Evolutionary conservation across 331 rosid species (phyloP), one percentile per base, ranked within the genome.

Genomic region (Stylosanthes scabra): DNA sequence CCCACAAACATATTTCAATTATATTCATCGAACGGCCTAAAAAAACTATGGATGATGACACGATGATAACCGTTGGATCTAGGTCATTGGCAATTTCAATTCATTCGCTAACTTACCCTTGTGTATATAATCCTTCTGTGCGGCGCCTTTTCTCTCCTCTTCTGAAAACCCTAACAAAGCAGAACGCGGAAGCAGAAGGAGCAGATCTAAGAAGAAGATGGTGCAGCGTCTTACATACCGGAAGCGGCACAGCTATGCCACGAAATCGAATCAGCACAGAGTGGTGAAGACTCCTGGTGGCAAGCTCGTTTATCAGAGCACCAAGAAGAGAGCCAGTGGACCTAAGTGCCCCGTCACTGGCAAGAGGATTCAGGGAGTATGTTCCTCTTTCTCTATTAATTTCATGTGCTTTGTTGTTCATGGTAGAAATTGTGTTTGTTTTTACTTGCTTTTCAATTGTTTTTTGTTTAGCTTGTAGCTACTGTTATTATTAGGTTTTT

Each of bases 271-370:
- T 47, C 96, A 90, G 11, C 92, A 90, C 81, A 69, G 96, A 66
- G 86, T 90, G 56, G 93, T 90, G 42, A 87, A 87, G 64, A 90
- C 96, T 67, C 93, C 92, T 5, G 93, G 96, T 28, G 95, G 97
- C n/a, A 91, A 87, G 72, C 94, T 91, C 9, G 92, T 91, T 55
- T 91, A 88, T 27, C 92, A 91, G 85, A 88, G 66, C 52, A 85
- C 92, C 0, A 91, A 88, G 89, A 91, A 91, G 90, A 91, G 94
- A 68, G 97, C 97, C 0, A 88, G 90, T 29, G 97, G 97, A 1
- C 97, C 97, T 37, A 91, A 91, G 80, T 91, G 94, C 68, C 92
- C 97, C 42, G 94, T 91, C 3, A 91, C 97, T 56, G 97, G 97
- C 52, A 88, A 88, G 89, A 83, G 97, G 74, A 91, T 91, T 77